Percentiles rank a stretch among this genome's conserved stretches.
phyloP scores from a whole-genome alignment of 305 asterid species.

The Solanum hybrid region DNA sequence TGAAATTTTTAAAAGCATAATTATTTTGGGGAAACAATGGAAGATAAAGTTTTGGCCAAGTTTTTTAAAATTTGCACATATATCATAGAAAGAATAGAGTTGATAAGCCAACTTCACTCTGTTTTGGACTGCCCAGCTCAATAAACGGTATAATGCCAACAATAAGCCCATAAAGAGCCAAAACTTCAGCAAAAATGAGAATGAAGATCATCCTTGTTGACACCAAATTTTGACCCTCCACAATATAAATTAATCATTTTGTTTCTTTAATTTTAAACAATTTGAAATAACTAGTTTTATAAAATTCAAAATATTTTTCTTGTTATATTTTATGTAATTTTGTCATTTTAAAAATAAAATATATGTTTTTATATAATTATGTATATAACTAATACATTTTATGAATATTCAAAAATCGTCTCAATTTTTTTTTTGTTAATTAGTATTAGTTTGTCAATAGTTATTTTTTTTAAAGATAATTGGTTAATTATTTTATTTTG shows the following conservation, averaged over 20 bases:
- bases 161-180: constrained; percentile 22
- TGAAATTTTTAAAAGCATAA: too few relatives aligned
- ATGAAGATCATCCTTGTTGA: constrained; percentile 9
- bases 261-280: background rate
- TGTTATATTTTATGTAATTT: background rate
- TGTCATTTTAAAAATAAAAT: too few relatives aligned
- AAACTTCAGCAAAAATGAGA: constrained; percentile 11
- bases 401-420: background rate
- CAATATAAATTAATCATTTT: too few relatives aligned
- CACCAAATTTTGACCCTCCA: background rate
- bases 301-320: too few relatives aligned
- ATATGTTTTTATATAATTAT: too few relatives aligned
- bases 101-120: constrained; percentile 5
- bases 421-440: too few relatives aligned
- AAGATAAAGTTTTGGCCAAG: too few relatives aligned
- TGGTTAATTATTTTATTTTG: background rate
- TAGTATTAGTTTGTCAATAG: background rate
- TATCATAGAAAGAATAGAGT: background rate
- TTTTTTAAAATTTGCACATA: background rate
- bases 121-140: constrained; percentile 8
- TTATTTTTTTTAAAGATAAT: background rate
- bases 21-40: too few relatives aligned
- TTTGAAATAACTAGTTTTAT: too few relatives aligned
- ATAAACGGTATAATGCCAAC: constrained; percentile 26
- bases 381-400: background rate